A percentile compares a stretch with the other conserved stretches of the same genome.
These are phyloP conservation scores for Tripterygium wilfordii DNA, from an alignment of 177 flowering plant species.

Conservation along the genomic window DNA sequence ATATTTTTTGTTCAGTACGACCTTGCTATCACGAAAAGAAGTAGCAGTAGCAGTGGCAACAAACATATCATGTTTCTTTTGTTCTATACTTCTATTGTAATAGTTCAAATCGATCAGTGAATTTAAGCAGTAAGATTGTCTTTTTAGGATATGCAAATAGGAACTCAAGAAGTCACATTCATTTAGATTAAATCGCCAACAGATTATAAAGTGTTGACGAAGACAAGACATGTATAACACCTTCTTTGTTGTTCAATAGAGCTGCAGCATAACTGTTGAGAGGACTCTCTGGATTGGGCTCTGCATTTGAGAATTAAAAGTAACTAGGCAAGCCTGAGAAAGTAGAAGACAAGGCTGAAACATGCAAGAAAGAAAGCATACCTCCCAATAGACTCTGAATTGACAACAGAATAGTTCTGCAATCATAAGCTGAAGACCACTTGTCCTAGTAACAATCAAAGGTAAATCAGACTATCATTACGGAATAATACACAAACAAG, in stretches of 20 bases:
- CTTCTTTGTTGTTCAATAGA: constrained; percentile 63
- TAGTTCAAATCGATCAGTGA: no score
- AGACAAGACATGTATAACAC: constrained; percentile 17
- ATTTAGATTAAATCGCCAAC: background rate
- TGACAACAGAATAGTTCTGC: constrained; percentile 72
- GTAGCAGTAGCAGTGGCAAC: no score
- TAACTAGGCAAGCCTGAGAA: background rate
- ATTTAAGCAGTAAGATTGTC: no score
- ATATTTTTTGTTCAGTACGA: no score
- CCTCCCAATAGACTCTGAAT: constrained; percentile 83
- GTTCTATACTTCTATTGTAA: no score
- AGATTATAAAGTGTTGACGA: background rate
- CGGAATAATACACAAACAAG: background rate
- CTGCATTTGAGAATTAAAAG: constrained; percentile 24
- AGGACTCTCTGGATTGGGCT: constrained; percentile 74
- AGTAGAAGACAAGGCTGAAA: background rate
- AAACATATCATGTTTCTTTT: no score
- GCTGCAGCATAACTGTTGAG: constrained; percentile 68
- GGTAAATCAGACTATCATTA: background rate
- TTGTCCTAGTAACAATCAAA: constrained; percentile 41
- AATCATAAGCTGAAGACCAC: constrained; percentile 87
- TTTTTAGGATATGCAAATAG: no score
- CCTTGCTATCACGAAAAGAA: no score
- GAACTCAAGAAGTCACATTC: background rate
- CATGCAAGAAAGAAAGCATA: constrained; percentile 15